Conservation (phyloP, 139 green algal genomes). For the Volvox africanus region DNA sequence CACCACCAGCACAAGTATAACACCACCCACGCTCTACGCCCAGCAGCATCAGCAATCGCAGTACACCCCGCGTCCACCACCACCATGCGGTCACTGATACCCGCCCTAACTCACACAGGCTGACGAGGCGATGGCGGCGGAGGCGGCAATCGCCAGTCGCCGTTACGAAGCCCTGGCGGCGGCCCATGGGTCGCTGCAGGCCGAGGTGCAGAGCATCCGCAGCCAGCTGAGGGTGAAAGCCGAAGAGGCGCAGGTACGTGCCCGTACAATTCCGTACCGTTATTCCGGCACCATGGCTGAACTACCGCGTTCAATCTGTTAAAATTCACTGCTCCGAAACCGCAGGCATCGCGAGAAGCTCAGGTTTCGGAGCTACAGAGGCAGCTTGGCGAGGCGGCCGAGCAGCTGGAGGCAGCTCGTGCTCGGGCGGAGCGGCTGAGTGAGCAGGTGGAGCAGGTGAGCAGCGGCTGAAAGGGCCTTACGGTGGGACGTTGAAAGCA, state of each 20-base stretch:
- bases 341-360: not conserved
- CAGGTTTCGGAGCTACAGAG: not conserved
- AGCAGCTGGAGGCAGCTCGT: constrained; percentile 27
- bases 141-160: not conserved
- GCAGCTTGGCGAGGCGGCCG: not conserved
- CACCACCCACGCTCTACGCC: too few species aligned
- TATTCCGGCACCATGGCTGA: not conserved
- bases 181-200: not conserved
- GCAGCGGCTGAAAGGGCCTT: not conserved
- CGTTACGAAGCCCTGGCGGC: constrained; percentile 37
- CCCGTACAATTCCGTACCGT: not conserved
- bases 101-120: not conserved
- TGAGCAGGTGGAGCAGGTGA: constrained; percentile 21
- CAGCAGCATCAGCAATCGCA: too few species aligned
- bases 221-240: not conserved
- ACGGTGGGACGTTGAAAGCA: not conserved
- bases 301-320: too few species aligned
- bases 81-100: too few species aligned
- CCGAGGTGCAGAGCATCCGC: constrained; percentile 21
- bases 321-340: too few species aligned
- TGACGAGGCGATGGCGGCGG: constrained; percentile 18
- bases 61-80: too few species aligned
- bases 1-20: too few species aligned
- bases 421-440: not conserved
- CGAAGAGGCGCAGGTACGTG: constrained; percentile 9